Percentiles rank a stretch among this genome's conserved stretches.
These are phyloP conservation scores for Vitis vinifera DNA, from an alignment of 164 flowering plant genomes.

Conservation along the genomic window DNA sequence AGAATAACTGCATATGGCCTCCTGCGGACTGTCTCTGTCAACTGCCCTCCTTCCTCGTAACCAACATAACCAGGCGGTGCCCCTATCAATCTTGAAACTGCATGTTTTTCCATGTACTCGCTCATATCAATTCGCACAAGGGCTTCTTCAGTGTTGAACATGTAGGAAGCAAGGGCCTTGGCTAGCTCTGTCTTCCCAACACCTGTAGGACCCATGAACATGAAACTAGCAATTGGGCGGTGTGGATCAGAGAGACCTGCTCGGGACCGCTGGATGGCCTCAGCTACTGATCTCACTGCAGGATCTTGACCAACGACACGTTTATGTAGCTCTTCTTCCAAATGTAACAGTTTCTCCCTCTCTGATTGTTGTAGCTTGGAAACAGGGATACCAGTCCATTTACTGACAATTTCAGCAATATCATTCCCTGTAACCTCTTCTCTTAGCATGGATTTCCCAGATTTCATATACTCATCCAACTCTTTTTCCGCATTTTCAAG, in stretches of 20 bases:
- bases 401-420: conserved; percentile 94
- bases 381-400: conserved; percentile 98
- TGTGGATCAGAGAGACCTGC: conserved; percentile 97
- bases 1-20: conserved; percentile 91
- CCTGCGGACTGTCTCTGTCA: conserved; percentile 88
- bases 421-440: conserved; percentile 90
- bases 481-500: conserved; percentile 80
- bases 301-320: conserved; percentile 96
- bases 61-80: conserved; percentile 99
- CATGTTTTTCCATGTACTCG: conserved; percentile 98
- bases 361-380: conserved; percentile 96
- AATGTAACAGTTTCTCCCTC: conserved; percentile 75
- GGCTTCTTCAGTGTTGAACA: conserved; percentile 96
- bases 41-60: conserved; percentile 97
- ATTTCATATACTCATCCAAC: conserved; percentile 69
- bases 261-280: conserved; percentile 93
- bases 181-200: conserved; percentile 98
- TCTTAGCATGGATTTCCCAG: conserved; percentile 95
- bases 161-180: conserved; percentile 86
- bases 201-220: conserved; percentile 99
- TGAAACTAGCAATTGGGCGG: conserved; percentile 98
- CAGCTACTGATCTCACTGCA: conserved; percentile 89
- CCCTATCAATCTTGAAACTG: conserved; percentile 93
- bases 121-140: conserved; percentile 98
- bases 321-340: conserved; percentile 90